phyloP scores from a whole-genome alignment of 192 early-diverging fungal genomes.

The Coemansia sp. region DNA sequence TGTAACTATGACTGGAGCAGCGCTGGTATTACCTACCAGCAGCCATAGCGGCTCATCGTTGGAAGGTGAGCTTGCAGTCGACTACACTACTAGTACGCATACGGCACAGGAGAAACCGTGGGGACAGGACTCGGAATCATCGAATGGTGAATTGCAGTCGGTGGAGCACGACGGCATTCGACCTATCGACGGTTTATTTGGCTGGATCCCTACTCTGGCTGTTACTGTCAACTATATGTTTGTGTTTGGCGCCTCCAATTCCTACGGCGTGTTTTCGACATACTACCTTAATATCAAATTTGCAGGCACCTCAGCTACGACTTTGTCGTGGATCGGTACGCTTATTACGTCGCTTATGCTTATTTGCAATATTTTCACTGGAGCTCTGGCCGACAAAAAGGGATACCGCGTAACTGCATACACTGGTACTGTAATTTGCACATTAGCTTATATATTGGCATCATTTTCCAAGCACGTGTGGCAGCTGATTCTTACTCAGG shows the following conservation, averaged over 20 bases:
- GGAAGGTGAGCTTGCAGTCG: not conserved
- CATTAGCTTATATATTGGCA: conserved; percentile 32
- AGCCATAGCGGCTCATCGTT: not conserved
- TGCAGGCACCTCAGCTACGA: conserved; percentile 23
- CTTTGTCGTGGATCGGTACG: conserved; percentile 46
- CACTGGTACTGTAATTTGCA: conserved; percentile 36
- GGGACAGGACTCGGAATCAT: not conserved
- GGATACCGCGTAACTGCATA: conserved; percentile 31
- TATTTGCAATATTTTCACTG: conserved; percentile 28
- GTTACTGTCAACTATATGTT: conserved; percentile 34
- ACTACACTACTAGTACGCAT: not conserved
- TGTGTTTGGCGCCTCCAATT: conserved; percentile 44
- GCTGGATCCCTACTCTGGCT: conserved; percentile 38
- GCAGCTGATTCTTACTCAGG: conserved; percentile 77
- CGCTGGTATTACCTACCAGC: not conserved
- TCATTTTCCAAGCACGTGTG: conserved; percentile 58
- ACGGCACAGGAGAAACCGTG: not conserved
- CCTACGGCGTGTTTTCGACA: conserved; percentile 46
- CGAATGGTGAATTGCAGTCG: not conserved
- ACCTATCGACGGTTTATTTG: conserved; percentile 26
- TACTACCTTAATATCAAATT: conserved; percentile 46
- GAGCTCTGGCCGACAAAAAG: conserved; percentile 32
- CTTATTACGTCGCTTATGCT: conserved; percentile 37
- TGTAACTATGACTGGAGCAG: not conserved
- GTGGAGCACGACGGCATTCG: not conserved